Evolutionary conservation across 108 stramenopile species (phyloP).

Genomic region (Skeletonema marinoi): DNA sequence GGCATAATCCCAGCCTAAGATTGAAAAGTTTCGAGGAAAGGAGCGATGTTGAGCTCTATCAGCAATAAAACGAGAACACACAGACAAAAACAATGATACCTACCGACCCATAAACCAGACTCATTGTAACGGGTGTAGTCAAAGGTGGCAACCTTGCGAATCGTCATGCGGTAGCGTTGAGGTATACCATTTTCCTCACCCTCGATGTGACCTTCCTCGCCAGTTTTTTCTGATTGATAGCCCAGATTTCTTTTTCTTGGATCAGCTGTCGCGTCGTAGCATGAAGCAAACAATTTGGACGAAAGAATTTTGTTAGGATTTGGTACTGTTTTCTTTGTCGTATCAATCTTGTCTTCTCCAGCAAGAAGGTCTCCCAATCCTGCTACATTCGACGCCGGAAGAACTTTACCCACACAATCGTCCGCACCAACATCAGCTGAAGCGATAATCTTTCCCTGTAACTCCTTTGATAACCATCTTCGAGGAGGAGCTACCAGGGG

Average conservation of each 20-base stretch:
- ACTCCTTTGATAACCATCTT: constrained; percentile 46
- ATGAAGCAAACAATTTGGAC: constrained; percentile 37
- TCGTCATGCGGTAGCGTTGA: constrained; percentile 58
- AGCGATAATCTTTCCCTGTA: constrained; percentile 8
- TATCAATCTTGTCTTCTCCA: constrained; percentile 30
- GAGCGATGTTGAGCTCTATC: not conserved
- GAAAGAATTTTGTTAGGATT: constrained; percentile 76
- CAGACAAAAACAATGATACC: not conserved
- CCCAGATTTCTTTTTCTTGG: constrained; percentile 25
- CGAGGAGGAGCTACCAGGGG: constrained; percentile 39
- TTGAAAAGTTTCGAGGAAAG: not conserved
- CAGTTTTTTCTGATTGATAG: constrained; percentile 2
- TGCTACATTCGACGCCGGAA: constrained; percentile 45
- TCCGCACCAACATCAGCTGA: not conserved
- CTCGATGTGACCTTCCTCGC: constrained; percentile 33
- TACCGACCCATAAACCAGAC: constrained; percentile 66
- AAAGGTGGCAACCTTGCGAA: constrained; percentile 63
- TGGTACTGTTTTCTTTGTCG: constrained; percentile 9
- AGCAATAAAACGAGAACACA: not conserved
- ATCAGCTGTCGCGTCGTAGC: constrained; percentile 61
- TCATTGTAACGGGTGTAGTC: constrained; percentile 72
- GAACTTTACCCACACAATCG: constrained; percentile 46
- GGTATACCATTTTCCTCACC: constrained; percentile 52
- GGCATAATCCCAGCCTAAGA: constrained; percentile 68
- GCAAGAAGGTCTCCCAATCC: constrained; percentile 33